A percentile compares a stretch with the other conserved stretches of the same genome.
Conservation (phyloP, 768 basidiomycete species). For the Gautieria morchelliformis region DNA sequence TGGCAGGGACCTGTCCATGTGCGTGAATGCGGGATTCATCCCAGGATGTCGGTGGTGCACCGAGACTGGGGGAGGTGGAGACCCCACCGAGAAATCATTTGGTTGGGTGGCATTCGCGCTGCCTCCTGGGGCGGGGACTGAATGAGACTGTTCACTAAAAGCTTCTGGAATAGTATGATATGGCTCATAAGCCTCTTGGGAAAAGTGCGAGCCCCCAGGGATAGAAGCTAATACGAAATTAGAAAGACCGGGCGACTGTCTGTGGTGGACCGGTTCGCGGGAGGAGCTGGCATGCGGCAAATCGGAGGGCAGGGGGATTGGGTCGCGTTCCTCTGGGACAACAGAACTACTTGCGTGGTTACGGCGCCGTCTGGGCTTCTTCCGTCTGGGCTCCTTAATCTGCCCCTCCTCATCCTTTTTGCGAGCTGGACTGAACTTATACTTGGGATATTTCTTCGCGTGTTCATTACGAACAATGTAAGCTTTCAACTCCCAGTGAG, state of each 20-base stretch:
- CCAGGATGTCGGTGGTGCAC: background rate
- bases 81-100: too few relatives aligned
- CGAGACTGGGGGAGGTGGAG: too few relatives aligned
- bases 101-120: background rate
- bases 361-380: too few relatives aligned
- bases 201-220: background rate
- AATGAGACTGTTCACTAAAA: background rate
- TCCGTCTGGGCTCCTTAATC: background rate
- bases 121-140: background rate
- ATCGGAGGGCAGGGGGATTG: background rate
- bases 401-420: background rate
- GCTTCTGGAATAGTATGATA: background rate
- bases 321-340: background rate
- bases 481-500: conserved; percentile 13
- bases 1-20: background rate
- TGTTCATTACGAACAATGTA: conserved; percentile 1
- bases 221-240: background rate
- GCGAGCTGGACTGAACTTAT: conserved; percentile 3
- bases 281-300: background rate
- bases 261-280: background rate
- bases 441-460: conserved; percentile 3
- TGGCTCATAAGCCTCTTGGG: background rate
- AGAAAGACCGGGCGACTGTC: background rate
- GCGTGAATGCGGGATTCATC: background rate
- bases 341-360: background rate